phyloP scores from a whole-genome alignment of 106 monocot genomes.

The Dendrobium nobile region DNA sequence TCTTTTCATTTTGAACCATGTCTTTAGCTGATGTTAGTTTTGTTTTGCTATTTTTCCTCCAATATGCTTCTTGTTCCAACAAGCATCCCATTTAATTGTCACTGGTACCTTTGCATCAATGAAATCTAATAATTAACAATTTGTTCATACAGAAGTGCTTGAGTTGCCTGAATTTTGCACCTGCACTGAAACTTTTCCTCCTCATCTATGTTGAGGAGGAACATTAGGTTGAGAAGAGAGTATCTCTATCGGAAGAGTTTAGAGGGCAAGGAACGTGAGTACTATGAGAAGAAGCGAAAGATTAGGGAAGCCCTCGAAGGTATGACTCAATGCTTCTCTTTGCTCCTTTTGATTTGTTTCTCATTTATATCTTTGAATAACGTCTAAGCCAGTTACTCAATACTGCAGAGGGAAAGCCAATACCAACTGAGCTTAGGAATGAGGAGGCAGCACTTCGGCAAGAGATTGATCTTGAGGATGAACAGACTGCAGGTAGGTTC shows the following conservation, averaged over 20 bases:
- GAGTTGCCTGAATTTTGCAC: background rate
- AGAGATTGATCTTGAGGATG: conserved; percentile 72
- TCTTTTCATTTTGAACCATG: background rate
- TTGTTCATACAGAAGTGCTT: background rate
- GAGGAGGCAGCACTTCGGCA: conserved; percentile 56
- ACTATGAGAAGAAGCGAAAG: conserved; percentile 77
- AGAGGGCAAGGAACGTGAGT: conserved; percentile 61
- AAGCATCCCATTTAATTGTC: background rate
- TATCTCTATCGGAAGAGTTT: conserved; percentile 72
- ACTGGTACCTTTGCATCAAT: background rate
- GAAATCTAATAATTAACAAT: background rate
- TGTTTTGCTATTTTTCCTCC: background rate
- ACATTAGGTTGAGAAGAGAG: conserved; percentile 46
- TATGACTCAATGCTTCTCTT: background rate
- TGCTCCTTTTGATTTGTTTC: background rate
- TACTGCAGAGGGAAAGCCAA: conserved; percentile 60
- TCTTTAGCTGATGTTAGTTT: background rate
- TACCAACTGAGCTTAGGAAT: conserved; percentile 77
- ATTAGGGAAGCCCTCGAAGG: conserved; percentile 61
- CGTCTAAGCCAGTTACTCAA: background rate
- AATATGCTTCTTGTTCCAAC: background rate
- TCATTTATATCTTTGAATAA: background rate
- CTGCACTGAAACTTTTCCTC: background rate
- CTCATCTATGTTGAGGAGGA: conserved; percentile 27
- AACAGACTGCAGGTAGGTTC: conserved; percentile 36